Evolutionary conservation across 2,329 filamentous ascomycete species (phyloP).

Genomic region (Myriosclerotinia curreyana): DNA sequence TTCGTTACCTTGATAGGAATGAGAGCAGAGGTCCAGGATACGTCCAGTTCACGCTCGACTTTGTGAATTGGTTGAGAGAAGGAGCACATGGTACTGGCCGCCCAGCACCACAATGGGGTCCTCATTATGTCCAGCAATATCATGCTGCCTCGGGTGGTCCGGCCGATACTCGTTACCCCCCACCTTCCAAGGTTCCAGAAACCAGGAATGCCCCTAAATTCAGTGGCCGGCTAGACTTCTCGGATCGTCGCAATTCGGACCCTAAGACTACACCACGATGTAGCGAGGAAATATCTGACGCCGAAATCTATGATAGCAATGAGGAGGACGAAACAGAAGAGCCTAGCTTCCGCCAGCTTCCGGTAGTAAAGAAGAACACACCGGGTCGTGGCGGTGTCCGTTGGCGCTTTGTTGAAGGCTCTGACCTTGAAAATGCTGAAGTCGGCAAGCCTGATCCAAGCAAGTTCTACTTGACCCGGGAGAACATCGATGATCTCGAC

Average conservation of each 20-base stretch:
- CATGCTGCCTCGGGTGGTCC: not conserved
- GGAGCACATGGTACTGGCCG: not conserved
- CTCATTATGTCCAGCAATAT: not conserved
- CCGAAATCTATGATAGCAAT: conserved; percentile 5
- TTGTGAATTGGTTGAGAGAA: not conserved
- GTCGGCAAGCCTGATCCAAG: conserved; percentile 3
- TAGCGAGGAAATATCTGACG: not conserved
- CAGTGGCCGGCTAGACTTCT: not conserved
- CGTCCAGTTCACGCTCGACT: conserved; percentile 3
- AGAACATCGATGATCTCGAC: not conserved
- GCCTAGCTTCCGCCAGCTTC: not conserved
- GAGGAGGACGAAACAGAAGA: not conserved
- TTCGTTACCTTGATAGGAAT: not conserved
- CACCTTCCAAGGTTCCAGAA: accelerated
- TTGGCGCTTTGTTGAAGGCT: conserved; percentile 9
- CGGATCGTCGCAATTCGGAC: not conserved
- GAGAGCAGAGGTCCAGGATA: conserved; percentile 16
- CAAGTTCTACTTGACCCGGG: conserved; percentile 14
- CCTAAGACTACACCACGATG: not conserved
- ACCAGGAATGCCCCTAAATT: not conserved
- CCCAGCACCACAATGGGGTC: conserved; percentile 4
- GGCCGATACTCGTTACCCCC: not conserved
- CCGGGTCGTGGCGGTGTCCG: conserved; percentile 8
- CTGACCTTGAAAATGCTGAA: not conserved
- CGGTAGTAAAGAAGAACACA: conserved; percentile 13